A percentile compares a stretch with the other conserved stretches of the same genome.
phyloP scores from a whole-genome alignment of 2,329 filamentous ascomycete genomes.

The Penicillium sp. region DNA sequence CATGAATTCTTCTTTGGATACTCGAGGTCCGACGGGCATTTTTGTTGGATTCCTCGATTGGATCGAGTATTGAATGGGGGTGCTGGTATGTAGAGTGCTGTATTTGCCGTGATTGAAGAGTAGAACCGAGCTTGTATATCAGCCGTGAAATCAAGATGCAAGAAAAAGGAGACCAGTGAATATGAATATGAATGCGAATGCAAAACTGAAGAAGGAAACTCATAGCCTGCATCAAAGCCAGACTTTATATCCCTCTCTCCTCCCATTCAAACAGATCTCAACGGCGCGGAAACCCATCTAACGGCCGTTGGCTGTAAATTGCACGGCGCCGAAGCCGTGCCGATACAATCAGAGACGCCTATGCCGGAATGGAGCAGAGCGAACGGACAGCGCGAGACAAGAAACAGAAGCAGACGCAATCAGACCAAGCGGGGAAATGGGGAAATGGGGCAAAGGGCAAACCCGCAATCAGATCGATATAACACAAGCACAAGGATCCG shows the following conservation, averaged over 20 bases:
- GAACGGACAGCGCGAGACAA: conserved; percentile 16
- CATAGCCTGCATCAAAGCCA: not conserved
- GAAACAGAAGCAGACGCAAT: conserved; percentile 15
- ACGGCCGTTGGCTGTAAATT: conserved; percentile 1
- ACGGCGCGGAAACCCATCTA: conserved; percentile 5
- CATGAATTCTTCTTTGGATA: conserved; percentile 50
- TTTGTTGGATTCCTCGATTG: not conserved
- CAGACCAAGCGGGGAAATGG: conserved; percentile 14
- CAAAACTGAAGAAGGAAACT: not conserved
- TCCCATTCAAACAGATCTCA: conserved; percentile 10
- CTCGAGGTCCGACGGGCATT: conserved; percentile 45
- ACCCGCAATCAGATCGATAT: conserved; percentile 12
- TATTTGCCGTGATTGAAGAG: not conserved
- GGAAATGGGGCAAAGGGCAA: not conserved
- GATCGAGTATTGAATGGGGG: not conserved
- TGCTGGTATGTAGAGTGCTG: not conserved
- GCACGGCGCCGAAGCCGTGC: conserved; percentile 8
- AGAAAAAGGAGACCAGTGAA: not conserved
- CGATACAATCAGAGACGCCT: conserved; percentile 20
- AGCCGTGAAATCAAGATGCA: not conserved
- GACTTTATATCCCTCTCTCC: conserved; percentile 17
- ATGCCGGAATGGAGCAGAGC: conserved; percentile 22
- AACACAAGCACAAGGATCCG: conserved; percentile 1
- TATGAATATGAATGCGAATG: not conserved
- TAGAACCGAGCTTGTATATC: not conserved